A percentile compares a stretch with the other conserved stretches of the same genome.
Evolutionary conservation across 495 filamentous ascomycete species (phyloP).

Genomic region (Achaetomiella virescens): DNA sequence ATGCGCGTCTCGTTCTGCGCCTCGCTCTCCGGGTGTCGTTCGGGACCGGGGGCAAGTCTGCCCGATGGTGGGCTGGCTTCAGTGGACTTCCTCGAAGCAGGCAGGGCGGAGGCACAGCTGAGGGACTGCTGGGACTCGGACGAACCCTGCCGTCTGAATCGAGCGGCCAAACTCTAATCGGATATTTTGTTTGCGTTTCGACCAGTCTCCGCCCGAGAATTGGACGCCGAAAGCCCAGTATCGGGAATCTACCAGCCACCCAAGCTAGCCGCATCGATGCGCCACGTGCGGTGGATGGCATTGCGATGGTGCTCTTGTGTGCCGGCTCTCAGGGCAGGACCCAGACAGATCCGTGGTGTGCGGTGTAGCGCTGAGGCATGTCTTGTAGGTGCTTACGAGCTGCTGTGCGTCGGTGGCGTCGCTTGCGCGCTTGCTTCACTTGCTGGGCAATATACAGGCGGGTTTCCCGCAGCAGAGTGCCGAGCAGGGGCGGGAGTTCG

Average conservation of each 20-base stretch:
- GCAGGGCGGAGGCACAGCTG: constrained; percentile 16
- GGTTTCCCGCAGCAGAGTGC: constrained; percentile 11
- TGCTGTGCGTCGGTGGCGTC: background rate
- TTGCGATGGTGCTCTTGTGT: background rate
- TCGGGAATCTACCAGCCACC: constrained; percentile 1
- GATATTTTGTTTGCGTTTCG: background rate
- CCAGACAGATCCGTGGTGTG: background rate
- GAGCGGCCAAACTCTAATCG: constrained; percentile 10
- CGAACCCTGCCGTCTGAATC: constrained; percentile 11
- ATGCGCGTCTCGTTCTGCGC: no score
- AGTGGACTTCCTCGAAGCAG: constrained; percentile 4
- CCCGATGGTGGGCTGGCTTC: constrained; percentile 12
- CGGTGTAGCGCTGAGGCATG: background rate
- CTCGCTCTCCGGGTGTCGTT: background rate
- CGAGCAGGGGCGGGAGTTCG: constrained; percentile 2
- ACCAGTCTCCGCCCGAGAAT: constrained; percentile 5
- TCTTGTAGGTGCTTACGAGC: background rate
- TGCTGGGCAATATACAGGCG: constrained; percentile 8
- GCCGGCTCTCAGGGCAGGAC: background rate
- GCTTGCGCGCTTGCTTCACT: constrained; percentile 8
- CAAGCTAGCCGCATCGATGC: constrained; percentile 7
- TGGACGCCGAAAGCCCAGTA: background rate
- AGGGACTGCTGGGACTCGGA: constrained; percentile 8
- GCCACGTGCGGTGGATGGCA: constrained; percentile 6
- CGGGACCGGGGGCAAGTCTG: constrained; percentile 4